Base-by-base conservation (phyloP, 2,329 filamentous ascomycete genomes). In the Pyrenochaeta sp. region DNA sequence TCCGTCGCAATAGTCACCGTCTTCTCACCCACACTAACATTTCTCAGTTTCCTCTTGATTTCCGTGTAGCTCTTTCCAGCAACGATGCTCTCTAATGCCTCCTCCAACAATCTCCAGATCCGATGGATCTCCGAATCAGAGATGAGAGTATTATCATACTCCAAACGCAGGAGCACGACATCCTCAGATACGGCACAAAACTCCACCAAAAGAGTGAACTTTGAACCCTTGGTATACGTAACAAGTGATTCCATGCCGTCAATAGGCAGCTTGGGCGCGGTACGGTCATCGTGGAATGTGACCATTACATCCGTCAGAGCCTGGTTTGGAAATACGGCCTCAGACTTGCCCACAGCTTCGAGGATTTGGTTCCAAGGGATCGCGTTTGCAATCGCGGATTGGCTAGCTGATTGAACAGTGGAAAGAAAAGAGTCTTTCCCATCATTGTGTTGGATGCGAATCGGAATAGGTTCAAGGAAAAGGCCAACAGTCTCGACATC, bases 391-490 rank as follows among this genome's bases (percentile, higher is more conserved):
- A 75, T 54, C 1, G 72, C 68, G 7, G 56, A 45, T 45, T 67
- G 65, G 10, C 55, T 58, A 2, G 62, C 63, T n/a, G 31, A 9
- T 41, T 66, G 68, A 0, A 72, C 67, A 1, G 37, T 20, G 23
- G 45, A 41, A 27, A 46, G 51, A 23, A 40, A 48, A 21, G 40
- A 46, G 6, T 11, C 21, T 14, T 44, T 41, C 42, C 39, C 11
- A 20, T 40, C 17, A n/a, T 11, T 20, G n/a, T 42, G 39, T 18
- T 20, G 36, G 45, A 68, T 56, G 30, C 70, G 52, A 27, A 74
- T 60, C 0, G 71, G 71, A 3, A 74, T 47, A 4, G 71, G 66
- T 41, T 73, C 56, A 2, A 74, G 63, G 60, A 70, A 74, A 1
- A 74, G 54, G 1, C 71, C 71, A 15, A 73, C 58, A 2, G 54